Percentiles rank a stretch among this genome's conserved stretches.
Conservation (phyloP, 2,329 filamentous ascomycete genomes). For the Cercospora nicotianae region DNA sequence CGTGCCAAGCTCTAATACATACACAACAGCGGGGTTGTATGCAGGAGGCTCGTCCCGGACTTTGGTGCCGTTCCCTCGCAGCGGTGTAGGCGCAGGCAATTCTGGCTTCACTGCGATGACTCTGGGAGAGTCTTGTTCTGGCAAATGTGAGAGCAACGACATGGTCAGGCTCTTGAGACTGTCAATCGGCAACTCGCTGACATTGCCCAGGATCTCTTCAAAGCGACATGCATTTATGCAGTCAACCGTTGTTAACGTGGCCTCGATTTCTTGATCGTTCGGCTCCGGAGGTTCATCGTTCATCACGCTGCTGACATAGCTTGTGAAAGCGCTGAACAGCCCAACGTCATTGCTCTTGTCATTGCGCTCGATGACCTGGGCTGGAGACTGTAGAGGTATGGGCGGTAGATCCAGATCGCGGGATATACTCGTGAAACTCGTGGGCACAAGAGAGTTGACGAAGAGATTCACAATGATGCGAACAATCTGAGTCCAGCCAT, state of each 20-base stretch:
- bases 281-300: conserved; percentile 97
- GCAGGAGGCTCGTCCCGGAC: conserved; percentile 55
- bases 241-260: conserved; percentile 89
- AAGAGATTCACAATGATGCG: conserved; percentile 95
- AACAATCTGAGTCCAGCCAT: conserved; percentile 81
- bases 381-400: conserved; percentile 87
- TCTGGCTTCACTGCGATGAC: conserved; percentile 93
- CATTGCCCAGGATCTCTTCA: conserved; percentile 76
- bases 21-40: conserved; percentile 86
- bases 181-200: conserved; percentile 65
- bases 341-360: conserved; percentile 76
- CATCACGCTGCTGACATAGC: conserved; percentile 97
- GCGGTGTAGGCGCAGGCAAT: conserved; percentile 61
- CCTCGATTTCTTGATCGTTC: conserved; percentile 94
- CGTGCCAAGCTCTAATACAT: conserved; percentile 88
- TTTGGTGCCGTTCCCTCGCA: conserved; percentile 61
- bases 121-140: conserved; percentile 71
- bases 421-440: conserved; percentile 68
- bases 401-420: conserved; percentile 69
- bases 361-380: conserved; percentile 87
- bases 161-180: conserved; percentile 65
- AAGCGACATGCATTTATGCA: conserved; percentile 90
- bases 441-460: conserved; percentile 86
- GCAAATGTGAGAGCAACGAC: conserved; percentile 77
- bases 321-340: conserved; percentile 90